Base-by-base conservation (phyloP, 148 eudicot species). In the Silene conica region DNA sequence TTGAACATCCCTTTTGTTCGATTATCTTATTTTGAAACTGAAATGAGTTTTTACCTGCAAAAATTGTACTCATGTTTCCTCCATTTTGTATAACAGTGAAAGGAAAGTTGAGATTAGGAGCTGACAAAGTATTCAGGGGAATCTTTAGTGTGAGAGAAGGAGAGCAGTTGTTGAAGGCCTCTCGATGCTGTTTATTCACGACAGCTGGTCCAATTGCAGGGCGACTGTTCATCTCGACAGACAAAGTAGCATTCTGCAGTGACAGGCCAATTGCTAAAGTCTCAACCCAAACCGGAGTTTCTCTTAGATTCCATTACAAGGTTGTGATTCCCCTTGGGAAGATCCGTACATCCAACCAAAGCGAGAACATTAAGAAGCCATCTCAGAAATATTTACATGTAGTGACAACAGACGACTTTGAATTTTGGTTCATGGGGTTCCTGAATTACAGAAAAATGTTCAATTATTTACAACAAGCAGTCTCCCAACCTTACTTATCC, bases 351-450 rank as follows among this genome's bases (percentile, higher is more conserved):
- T 66, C 43, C 20, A 76, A 54, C 48, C 84, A 78, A 20, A 78
- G 82, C 10, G 80, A 78, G 60, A 85, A 78, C 64, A 41, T 55
- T 60, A 76, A 76, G 57, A 76, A 76, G 34, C 78, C 79, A 20
- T 78, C 85, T 25, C 75, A 74, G 50, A 85, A 85, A 73, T 85
- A 85, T 69, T 57, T 85, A 14, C 83, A 80, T 25, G 26, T 82
- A n/a, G 60, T 70, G 7, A 80, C 85, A 0, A 54, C 63, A 11
- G 88, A 85, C 18, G 68, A 76, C 21, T 82, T 73, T 21, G 84
- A 81, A 62, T 85, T 85, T 46, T 85, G 88, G 85, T 85, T 85
- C 67, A 75, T 78, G 83, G 85, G 85, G 45, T 76, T 86, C 60
- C 48, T 76, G 6, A 80, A 69, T 72, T 70, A 80, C 48, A 79